Conservation (phyloP, 768 basidiomycete genomes). For the Suillus cothurnatus region DNA sequence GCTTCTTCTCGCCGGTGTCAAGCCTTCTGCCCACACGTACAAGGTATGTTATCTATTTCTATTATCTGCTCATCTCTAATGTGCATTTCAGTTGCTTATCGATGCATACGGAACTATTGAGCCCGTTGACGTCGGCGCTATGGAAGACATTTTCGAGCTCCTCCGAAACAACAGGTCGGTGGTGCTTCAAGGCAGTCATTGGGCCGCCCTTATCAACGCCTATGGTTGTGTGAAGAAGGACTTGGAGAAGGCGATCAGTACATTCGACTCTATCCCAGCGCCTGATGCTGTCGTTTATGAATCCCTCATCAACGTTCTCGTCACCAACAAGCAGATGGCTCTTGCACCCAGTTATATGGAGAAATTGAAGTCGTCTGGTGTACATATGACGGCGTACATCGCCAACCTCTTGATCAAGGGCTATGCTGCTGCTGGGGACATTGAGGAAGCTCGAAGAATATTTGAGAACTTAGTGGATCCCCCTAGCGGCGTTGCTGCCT, state of each 20-base stretch:
- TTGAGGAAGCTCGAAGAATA: constrained; percentile 70
- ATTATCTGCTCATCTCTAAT: constrained; percentile 6
- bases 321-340: constrained; percentile 76
- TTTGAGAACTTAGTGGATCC: constrained; percentile 86
- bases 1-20: constrained; percentile 59
- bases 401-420: constrained; percentile 69
- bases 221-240: constrained; percentile 82
- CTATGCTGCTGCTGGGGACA: constrained; percentile 64
- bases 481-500: constrained; percentile 80
- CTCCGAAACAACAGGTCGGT: constrained; percentile 40
- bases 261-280: constrained; percentile 76
- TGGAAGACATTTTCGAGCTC: constrained; percentile 76
- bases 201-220: constrained; percentile 87
- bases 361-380: constrained; percentile 59
- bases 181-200: constrained; percentile 55
- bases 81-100: constrained; percentile 64
- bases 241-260: constrained; percentile 68
- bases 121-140: constrained; percentile 70
- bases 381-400: constrained; percentile 95
- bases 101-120: constrained; percentile 88
- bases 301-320: constrained; percentile 83
- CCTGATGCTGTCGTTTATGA: constrained; percentile 90
- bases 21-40: constrained; percentile 90
- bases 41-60: constrained; percentile 54
- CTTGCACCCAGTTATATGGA: constrained; percentile 69